Conservation (phyloP, 73 alveolate species). For the Paramecium sonneborni region DNA sequence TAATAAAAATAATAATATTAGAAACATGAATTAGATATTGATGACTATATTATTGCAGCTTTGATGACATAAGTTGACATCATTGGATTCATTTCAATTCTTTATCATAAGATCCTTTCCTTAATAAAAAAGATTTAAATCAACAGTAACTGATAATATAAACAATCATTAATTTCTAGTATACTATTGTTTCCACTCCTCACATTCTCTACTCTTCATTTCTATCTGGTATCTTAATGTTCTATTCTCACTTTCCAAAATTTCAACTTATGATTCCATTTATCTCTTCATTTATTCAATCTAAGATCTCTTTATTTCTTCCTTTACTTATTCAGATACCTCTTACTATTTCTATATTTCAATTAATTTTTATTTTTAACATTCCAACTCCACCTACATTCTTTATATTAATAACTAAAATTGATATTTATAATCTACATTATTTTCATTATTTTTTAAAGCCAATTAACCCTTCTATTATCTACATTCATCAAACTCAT, state of each 20-base stretch:
- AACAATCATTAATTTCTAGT: conserved; percentile 23
- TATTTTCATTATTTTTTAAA: conserved; percentile 38
- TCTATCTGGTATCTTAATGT: neutral
- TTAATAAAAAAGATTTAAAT: neutral
- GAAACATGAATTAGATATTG: conserved; percentile 7
- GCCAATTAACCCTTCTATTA: neutral
- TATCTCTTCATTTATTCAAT: neutral
- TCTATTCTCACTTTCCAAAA: neutral
- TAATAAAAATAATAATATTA: neutral
- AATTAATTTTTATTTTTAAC: neutral
- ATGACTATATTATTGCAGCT: neutral
- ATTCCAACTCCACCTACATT: neutral
- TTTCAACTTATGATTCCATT: neutral
- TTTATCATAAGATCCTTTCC: neutral
- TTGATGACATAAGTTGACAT: conserved; percentile 6
- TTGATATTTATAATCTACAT: neutral
- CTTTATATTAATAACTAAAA: conserved; percentile 24
- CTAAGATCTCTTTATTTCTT: conserved; percentile 19
- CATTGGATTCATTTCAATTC: neutral
- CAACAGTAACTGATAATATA: conserved; percentile 13
- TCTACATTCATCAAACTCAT: neutral
- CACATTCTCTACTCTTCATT: neutral
- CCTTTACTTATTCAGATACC: neutral
- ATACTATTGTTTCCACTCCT: conserved; percentile 19
- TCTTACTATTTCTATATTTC: neutral